Conservation (phyloP, 2,329 filamentous ascomycete species). For the Fusarium nisikadoi region DNA sequence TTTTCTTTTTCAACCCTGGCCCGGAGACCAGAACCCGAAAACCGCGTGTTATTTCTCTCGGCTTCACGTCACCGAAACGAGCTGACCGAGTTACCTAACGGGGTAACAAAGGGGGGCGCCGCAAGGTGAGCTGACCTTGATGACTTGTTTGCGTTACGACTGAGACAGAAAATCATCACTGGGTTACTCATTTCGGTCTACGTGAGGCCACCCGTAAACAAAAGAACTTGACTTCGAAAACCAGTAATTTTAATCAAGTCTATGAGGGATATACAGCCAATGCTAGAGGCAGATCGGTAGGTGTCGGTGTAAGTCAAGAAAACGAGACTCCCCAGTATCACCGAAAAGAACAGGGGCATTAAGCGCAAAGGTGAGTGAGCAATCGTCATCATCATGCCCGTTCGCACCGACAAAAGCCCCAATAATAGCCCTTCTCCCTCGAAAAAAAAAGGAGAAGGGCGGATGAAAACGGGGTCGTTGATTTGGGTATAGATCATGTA, state of each 20-base stretch:
- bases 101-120: neutral
- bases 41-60: slow-evolving; percentile 25
- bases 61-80: slow-evolving; percentile 24
- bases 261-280: slow-evolving; percentile 37
- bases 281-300: slow-evolving; percentile 15
- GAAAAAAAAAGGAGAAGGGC: slow-evolving; percentile 1
- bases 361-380: neutral
- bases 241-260: neutral
- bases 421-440: neutral
- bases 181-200: neutral
- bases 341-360: slow-evolving; percentile 12
- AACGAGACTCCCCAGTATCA: slow-evolving; percentile 17
- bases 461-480: slow-evolving; percentile 16
- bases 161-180: neutral
- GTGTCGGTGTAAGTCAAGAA: slow-evolving; percentile 26
- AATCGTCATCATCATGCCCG: slow-evolving; percentile 14
- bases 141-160: neutral
- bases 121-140: slow-evolving; percentile 34
- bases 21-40: slow-evolving; percentile 34
- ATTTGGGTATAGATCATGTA: slow-evolving; percentile 9
- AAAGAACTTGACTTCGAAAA: neutral
- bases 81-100: slow-evolving; percentile 28
- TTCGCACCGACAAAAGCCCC: neutral
- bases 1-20: neutral
- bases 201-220: slow-evolving; percentile 22